Base-by-base conservation (phyloP, 2,329 filamentous ascomycete genomes). In the Neofusicoccum sp. region DNA sequence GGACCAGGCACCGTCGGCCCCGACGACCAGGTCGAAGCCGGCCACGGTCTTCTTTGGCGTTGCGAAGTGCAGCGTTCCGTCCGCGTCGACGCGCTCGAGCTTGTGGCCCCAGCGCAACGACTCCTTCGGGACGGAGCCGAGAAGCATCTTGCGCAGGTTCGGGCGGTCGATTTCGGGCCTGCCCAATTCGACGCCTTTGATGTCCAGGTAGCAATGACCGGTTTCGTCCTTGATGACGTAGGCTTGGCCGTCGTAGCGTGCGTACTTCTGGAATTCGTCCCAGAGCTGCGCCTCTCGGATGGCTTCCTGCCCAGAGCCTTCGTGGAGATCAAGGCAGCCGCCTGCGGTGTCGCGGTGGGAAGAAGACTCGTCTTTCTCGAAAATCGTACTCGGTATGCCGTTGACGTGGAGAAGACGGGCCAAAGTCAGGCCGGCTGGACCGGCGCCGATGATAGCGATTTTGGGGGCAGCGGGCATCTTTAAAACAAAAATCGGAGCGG, bases 261-360 rank as follows among this genome's bases (percentile, higher is more conserved):
- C 80, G 58, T 79, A 63, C 62, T 78, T 73, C 20, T 73, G 65
- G 68, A 85, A 86, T 36, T 79, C 73, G 1, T 80, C 76, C 69
- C 75, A 81, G 6, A 86, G 69, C 0, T 76, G 77, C 3, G 81
- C 80, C 59, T 81, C 78, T 60, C 78, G 77, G 49, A 86, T 67
- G 0, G 82, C 83, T 3, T 73, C 71, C 33, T 85, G 77, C 0
- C 83, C 83, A 1, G 79, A 80, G 3, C 71, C 64, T 0, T 76
- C 78, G 63, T 86, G 83, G 6, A 86, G 70, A 65, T 86, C 83
- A 1, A 86, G 76, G 3, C 74, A 80, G 8, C 83, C 82, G 38
- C 82, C 83, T 66, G 84, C 80, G 4, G 71, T 74, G 40, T 80
- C 75, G 61, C 77, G 77, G 16, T 41, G 34, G 62, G 78, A 65